Conservation (phyloP, 225 moss, liverwort and hornwort genomes). For the Pseudisothecium myosuroides region DNA sequence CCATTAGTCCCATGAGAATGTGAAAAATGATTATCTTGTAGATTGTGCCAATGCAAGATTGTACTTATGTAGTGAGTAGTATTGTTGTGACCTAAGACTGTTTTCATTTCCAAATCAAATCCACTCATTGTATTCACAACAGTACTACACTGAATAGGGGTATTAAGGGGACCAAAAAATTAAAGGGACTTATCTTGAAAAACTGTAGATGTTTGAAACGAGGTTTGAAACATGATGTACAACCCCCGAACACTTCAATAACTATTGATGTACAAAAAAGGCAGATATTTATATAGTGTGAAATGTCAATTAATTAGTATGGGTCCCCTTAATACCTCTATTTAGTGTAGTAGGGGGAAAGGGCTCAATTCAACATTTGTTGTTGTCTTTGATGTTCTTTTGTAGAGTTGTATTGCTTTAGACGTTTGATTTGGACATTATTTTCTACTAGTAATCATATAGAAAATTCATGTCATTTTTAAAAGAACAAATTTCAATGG, state of each 20-base stretch:
- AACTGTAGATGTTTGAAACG: too few species aligned
- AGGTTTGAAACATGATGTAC: too few species aligned
- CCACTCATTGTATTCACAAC: background rate
- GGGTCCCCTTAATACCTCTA: too few species aligned
- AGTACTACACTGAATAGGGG: too few species aligned
- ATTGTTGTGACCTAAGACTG: background rate
- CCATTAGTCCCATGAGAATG: background rate
- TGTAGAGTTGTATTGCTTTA: background rate
- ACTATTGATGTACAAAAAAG: too few species aligned
- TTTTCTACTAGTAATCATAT: background rate
- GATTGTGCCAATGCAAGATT: background rate
- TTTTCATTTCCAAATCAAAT: background rate
- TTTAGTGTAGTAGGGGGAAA: background rate
- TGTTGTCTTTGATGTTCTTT: background rate
- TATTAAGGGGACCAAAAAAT: too few species aligned
- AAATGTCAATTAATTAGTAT: too few species aligned
- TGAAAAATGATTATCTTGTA: background rate
- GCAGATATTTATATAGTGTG: too few species aligned
- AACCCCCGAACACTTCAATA: too few species aligned
- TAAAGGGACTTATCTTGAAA: too few species aligned
- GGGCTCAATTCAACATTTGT: background rate
- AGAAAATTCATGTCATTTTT: background rate
- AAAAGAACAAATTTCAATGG: background rate
- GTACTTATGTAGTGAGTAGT: background rate
- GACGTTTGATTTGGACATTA: background rate